These are phyloP conservation scores for Juncus inflexus DNA, from an alignment of 176 grass and related monocot genomes.

Conservation along the genomic window DNA sequence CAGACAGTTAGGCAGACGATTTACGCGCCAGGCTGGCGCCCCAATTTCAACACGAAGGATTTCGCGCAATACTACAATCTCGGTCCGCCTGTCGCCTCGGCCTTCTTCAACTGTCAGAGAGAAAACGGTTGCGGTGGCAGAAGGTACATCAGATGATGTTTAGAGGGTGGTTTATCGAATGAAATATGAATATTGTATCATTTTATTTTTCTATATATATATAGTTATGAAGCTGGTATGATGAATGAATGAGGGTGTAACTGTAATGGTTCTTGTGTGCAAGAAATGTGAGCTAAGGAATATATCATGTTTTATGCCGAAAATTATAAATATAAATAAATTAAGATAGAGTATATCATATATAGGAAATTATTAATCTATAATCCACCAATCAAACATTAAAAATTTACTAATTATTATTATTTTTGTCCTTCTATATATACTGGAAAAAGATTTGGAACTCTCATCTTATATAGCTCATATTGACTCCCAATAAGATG, in stretches of 20 bases:
- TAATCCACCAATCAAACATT: too few species aligned
- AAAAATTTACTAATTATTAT: too few species aligned
- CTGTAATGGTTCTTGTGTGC: not conserved
- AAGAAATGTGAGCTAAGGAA: too few species aligned
- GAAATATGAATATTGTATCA: conserved; percentile 1
- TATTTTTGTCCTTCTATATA: too few species aligned
- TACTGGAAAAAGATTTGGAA: too few species aligned
- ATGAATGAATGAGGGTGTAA: not conserved
- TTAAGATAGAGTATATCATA: too few species aligned
- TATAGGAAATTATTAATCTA: too few species aligned
- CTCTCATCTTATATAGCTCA: too few species aligned
- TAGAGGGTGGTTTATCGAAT: not conserved
- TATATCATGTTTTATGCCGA: too few species aligned
- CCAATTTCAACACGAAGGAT: conserved; percentile 80
- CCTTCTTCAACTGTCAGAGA: conserved; percentile 92
- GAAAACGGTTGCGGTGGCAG: conserved; percentile 88
- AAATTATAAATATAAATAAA: too few species aligned
- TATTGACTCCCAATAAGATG: too few species aligned
- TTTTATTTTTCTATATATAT: not conserved
- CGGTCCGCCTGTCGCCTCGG: conserved; percentile 50
- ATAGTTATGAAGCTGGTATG: conserved; percentile 5
- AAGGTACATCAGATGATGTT: conserved; percentile 56
- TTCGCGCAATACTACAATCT: conserved; percentile 64
- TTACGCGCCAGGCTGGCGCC: conserved; percentile 64
- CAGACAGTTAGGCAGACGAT: conserved; percentile 59